These are phyloP conservation scores for Chaetomiaceae sp. DNA, from an alignment of 2,329 filamentous ascomycete genomes.

Conservation along the genomic window DNA sequence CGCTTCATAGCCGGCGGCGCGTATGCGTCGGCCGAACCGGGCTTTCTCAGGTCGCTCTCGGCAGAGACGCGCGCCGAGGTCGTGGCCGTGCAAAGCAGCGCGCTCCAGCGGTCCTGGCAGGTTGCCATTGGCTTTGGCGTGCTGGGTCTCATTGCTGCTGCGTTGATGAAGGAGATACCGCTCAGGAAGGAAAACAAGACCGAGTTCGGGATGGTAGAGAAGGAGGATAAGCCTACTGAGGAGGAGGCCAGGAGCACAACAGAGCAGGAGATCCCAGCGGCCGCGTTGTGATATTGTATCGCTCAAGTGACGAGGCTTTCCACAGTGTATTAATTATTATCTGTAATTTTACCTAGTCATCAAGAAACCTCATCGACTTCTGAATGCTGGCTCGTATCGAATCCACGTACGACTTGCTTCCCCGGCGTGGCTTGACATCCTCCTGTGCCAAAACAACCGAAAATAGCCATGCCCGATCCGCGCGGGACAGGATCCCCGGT, in stretches of 20 bases:
- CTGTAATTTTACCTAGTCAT: too few relatives aligned
- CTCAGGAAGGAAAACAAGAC: constrained; percentile 29
- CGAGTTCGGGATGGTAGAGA: constrained; percentile 24
- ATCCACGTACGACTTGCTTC: too few relatives aligned
- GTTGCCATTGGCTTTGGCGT: constrained; percentile 27
- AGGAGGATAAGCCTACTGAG: background rate
- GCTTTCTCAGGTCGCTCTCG: constrained; percentile 11
- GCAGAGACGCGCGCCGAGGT: constrained; percentile 1
- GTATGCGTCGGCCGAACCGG: constrained; percentile 14
- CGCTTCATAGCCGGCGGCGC: constrained; percentile 32
- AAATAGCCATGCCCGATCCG: too few relatives aligned
- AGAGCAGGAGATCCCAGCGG: background rate
- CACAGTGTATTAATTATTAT: too few relatives aligned
- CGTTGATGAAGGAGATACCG: constrained; percentile 23
- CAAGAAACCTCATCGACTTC: too few relatives aligned
- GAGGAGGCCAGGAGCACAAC: background rate
- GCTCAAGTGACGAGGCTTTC: background rate
- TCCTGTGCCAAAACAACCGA: too few relatives aligned
- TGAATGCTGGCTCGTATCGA: too few relatives aligned
- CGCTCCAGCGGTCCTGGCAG: constrained; percentile 23
- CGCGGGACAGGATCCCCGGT: too few relatives aligned
- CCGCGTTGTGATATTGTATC: too few relatives aligned
- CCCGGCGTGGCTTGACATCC: too few relatives aligned
- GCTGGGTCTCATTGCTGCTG: constrained; percentile 22
- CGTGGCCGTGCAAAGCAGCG: background rate